Percentiles rank a stretch among this genome's conserved stretches.
Conservation (phyloP, 2,329 filamentous ascomycete genomes). For the Ophidiomyces ophidiicola region DNA sequence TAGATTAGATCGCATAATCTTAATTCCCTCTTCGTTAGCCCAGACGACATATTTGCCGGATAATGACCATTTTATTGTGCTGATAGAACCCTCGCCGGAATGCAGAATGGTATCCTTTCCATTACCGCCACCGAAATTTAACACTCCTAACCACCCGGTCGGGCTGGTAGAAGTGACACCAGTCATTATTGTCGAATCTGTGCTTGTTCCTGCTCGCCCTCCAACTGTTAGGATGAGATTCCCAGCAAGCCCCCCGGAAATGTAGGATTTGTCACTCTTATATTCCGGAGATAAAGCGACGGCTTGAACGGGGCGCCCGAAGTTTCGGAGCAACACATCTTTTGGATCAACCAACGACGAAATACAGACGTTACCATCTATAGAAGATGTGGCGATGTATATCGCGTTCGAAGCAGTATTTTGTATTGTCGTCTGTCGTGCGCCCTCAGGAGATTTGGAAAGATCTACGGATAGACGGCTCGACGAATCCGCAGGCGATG, state of each 20-base stretch:
- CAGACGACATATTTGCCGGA: conserved; percentile 87
- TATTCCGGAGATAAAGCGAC: conserved; percentile 93
- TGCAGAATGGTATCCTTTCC: conserved; percentile 82
- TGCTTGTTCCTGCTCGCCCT: conserved; percentile 62
- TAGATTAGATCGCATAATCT: conserved; percentile 87
- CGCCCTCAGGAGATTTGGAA: conserved; percentile 14
- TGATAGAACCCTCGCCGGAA: conserved; percentile 82
- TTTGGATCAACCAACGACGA: conserved; percentile 75
- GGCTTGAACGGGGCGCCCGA: conserved; percentile 80
- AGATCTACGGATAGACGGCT: conserved; percentile 16
- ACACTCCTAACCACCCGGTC: conserved; percentile 79
- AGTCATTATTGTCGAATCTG: conserved; percentile 78
- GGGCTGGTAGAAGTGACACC: conserved; percentile 59
- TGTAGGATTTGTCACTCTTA: conserved; percentile 73
- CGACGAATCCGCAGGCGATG: conserved; percentile 6
- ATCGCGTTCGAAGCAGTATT: conserved; percentile 79
- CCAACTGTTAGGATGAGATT: conserved; percentile 77
- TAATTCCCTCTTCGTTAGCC: conserved; percentile 94
- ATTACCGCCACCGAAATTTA: conserved; percentile 62
- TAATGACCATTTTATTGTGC: conserved; percentile 84
- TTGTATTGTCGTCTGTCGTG: conserved; percentile 39
- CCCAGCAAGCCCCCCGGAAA: conserved; percentile 82
- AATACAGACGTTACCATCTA: conserved; percentile 91
- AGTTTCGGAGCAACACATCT: conserved; percentile 85
- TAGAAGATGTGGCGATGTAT: conserved; percentile 82